phyloP scores from a whole-genome alignment of 495 filamentous ascomycete species.

The Lasiosphaeria hispida region DNA sequence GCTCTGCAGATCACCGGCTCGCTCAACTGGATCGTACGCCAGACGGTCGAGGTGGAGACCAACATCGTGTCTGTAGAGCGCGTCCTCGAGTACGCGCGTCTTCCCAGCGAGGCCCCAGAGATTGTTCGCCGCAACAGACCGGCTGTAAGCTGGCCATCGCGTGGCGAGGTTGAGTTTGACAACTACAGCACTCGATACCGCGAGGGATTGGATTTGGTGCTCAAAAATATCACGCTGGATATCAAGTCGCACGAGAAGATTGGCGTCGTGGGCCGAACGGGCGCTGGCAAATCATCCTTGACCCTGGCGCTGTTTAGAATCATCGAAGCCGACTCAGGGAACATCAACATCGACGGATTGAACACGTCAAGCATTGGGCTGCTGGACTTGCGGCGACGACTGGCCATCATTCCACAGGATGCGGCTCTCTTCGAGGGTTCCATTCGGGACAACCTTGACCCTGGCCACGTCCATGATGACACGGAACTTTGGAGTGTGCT shows the following conservation, averaged over 20 bases:
- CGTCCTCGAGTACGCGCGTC: constrained; percentile 89
- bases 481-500: constrained; percentile 97
- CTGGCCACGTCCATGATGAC: constrained; percentile 91
- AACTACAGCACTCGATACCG: constrained; percentile 95
- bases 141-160: constrained; percentile 84
- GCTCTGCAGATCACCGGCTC: constrained; percentile 95
- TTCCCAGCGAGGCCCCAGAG: constrained; percentile 94
- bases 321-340: constrained; percentile 78
- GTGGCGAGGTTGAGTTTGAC: constrained; percentile 85
- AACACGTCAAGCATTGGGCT: constrained; percentile 90
- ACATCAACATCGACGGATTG: constrained; percentile 83
- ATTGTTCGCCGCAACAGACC: constrained; percentile 85
- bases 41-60: constrained; percentile 98
- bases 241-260: constrained; percentile 98
- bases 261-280: constrained; percentile 93
- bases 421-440: constrained; percentile 96
- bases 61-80: constrained; percentile 99
- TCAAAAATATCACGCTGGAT: constrained; percentile 86
- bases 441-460: constrained; percentile 93
- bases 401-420: constrained; percentile 98
- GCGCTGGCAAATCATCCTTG: constrained; percentile 93
- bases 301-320: constrained; percentile 94
- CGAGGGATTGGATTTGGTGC: constrained; percentile 79
- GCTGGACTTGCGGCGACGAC: constrained; percentile 79
- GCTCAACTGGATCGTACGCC: constrained; percentile 99